phyloP scores from a whole-genome alignment of 805 yeast genomes.

The Sungouiella blattae region DNA sequence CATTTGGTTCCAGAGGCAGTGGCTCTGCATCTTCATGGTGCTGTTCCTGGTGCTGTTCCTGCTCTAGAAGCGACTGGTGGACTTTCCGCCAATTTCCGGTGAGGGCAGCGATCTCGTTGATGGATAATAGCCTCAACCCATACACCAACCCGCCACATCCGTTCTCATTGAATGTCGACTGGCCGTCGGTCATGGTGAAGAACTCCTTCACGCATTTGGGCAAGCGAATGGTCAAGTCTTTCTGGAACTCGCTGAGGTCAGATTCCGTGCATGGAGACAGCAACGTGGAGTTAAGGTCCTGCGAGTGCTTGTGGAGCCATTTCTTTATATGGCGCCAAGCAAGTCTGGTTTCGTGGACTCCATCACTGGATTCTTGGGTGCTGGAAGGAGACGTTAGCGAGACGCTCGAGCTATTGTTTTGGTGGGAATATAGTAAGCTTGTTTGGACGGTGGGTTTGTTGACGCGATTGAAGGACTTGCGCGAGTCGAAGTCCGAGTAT shows the following conservation, averaged over 20 bases:
- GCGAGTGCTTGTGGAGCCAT: slow-evolving; percentile 76
- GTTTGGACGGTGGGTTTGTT: slow-evolving; percentile 40
- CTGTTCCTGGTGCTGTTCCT: not conserved
- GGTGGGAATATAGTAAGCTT: slow-evolving; percentile 27
- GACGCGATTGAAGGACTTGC: slow-evolving; percentile 41
- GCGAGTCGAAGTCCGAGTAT: slow-evolving; percentile 62
- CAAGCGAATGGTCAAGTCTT: slow-evolving; percentile 67
- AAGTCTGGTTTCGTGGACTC: slow-evolving; percentile 68
- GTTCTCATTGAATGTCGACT: slow-evolving; percentile 61
- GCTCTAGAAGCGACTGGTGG: slow-evolving; percentile 34
- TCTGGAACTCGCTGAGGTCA: slow-evolving; percentile 80
- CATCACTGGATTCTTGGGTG: slow-evolving; percentile 47
- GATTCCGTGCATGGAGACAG: slow-evolving; percentile 74
- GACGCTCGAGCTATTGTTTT: slow-evolving; percentile 21
- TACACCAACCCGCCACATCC: slow-evolving; percentile 70
- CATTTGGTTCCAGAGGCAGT: not conserved
- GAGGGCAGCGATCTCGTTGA: slow-evolving; percentile 78
- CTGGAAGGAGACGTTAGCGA: slow-evolving; percentile 9
- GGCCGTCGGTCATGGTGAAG: slow-evolving; percentile 85
- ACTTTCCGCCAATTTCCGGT: slow-evolving; percentile 84
- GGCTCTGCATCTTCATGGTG: not conserved
- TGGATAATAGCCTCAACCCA: slow-evolving; percentile 74
- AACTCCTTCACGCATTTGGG: slow-evolving; percentile 85
- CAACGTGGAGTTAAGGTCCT: slow-evolving; percentile 77
- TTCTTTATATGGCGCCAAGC: slow-evolving; percentile 89